Percentiles rank a stretch among this genome's conserved stretches.
Evolutionary conservation across 2,329 filamentous ascomycete species (phyloP).

Genomic region (Ampelomyces quisqualis): DNA sequence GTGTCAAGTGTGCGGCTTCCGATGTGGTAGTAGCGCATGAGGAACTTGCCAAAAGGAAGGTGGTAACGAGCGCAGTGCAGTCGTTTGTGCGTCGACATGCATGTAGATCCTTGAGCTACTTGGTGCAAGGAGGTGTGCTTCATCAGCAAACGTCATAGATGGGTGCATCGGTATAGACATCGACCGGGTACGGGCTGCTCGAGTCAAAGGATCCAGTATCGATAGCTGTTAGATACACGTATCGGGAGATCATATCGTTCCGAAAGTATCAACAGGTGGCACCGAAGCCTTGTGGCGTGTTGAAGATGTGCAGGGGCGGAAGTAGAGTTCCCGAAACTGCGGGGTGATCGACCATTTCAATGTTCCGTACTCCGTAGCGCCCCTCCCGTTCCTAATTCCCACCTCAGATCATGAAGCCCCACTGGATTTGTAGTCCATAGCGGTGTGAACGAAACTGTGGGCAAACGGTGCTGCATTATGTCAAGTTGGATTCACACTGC

Average conservation of each 20-base stretch:
- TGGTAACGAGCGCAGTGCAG: slow-evolving; percentile 4
- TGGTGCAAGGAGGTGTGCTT: neutral
- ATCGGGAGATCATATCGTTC: neutral
- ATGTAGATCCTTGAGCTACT: slow-evolving; percentile 11
- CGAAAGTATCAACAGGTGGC: neutral
- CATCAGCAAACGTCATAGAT: slow-evolving; percentile 4
- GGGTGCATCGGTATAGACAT: neutral
- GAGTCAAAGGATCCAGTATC: too few relatives aligned
- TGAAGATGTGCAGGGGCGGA: slow-evolving; percentile 2
- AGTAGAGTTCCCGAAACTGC: neutral
- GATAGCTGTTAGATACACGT: too few relatives aligned
- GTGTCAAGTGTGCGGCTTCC: neutral
- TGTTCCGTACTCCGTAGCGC: slow-evolving; percentile 10
- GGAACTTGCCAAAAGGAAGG: neutral
- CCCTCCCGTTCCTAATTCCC: slow-evolving; percentile 14
- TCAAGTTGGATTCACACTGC: too few relatives aligned
- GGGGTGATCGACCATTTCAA: slow-evolving; percentile 10
- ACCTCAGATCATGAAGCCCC: slow-evolving; percentile 1
- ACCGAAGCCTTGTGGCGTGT: neutral
- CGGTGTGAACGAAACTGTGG: neutral
- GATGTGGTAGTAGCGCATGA: slow-evolving; percentile 12
- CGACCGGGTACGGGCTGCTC: neutral
- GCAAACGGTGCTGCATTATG: too few relatives aligned
- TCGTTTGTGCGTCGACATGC: slow-evolving; percentile 5
- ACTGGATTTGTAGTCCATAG: neutral